phyloP scores from a whole-genome alignment of 257 asterid species.

The Ocimum tenuiflorum region DNA sequence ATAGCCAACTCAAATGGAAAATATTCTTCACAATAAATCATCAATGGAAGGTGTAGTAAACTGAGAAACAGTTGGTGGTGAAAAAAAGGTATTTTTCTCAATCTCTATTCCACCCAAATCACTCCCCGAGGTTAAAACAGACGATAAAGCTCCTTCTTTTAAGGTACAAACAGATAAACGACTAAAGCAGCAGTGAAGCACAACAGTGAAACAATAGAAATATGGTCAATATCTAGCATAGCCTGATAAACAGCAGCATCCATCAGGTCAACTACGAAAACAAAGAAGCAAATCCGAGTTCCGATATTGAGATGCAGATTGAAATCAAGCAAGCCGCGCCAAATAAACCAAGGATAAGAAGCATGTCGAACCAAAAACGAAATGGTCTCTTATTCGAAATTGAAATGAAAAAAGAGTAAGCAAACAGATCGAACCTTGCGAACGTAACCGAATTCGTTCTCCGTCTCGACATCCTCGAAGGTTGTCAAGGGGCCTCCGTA shows the following conservation, averaged over 20 bases:
- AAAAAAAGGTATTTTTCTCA: too few relatives aligned
- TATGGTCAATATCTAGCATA: too few relatives aligned
- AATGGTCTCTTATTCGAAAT: too few relatives aligned
- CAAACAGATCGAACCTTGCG: slow-evolving; percentile 56
- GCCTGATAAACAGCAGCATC: background rate
- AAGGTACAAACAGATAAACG: too few relatives aligned
- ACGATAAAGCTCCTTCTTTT: background rate
- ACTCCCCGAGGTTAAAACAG: background rate
- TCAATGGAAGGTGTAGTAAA: background rate
- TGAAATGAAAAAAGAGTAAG: too few relatives aligned
- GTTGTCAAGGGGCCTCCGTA: slow-evolving; percentile 77
- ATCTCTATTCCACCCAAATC: too few relatives aligned
- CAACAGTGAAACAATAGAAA: background rate
- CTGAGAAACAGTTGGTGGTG: background rate
- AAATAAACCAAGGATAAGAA: background rate
- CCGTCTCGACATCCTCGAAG: slow-evolving; percentile 97
- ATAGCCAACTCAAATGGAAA: too few relatives aligned
- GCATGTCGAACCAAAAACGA: background rate
- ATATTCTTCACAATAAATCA: too few relatives aligned
- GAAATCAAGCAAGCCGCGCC: background rate
- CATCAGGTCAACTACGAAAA: background rate
- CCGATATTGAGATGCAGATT: background rate
- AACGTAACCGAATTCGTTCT: slow-evolving; percentile 98
- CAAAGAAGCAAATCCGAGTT: background rate
- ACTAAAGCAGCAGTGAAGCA: too few relatives aligned